A percentile compares a stretch with the other conserved stretches of the same genome.
Conservation (phyloP, 305 asterid species). For the Lippia alba region DNA sequence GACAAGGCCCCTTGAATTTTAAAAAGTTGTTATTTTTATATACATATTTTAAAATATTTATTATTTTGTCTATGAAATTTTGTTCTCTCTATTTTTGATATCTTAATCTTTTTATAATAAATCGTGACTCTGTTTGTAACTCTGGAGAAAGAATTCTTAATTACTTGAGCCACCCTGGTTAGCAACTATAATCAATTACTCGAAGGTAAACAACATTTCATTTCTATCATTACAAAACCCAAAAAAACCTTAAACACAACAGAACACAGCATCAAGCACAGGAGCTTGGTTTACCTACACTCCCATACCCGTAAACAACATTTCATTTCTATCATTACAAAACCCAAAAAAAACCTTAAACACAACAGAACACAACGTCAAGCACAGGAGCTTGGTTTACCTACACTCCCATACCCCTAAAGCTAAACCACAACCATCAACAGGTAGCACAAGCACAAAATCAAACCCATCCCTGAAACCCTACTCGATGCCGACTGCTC, state of each 20-base stretch:
- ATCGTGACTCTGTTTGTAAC: no score
- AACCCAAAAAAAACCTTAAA: background rate
- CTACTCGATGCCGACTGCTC: constrained; percentile 54
- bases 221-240: constrained; percentile 3
- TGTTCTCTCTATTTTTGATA: no score
- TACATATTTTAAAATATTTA: no score
- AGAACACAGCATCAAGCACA: constrained; percentile 5
- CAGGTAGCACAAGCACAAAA: constrained; percentile 34
- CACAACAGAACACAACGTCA: background rate
- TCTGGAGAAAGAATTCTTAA: no score
- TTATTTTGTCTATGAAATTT: no score
- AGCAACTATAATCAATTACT: no score
- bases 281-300: constrained; percentile 38
- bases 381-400: constrained; percentile 35
- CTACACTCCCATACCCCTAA: constrained; percentile 38
- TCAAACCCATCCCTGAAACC: constrained; percentile 41
- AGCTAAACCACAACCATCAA: constrained; percentile 38
- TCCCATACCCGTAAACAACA: constrained; percentile 40
- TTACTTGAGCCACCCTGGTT: no score
- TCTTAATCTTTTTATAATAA: no score
- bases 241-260: background rate
- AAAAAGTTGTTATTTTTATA: no score
- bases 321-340: constrained; percentile 7
- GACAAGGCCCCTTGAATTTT: no score
- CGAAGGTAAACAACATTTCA: constrained; percentile 4